Evolutionary conservation across 2,329 filamentous ascomycete species (phyloP), one percentile per base, ranked within the genome.

Genomic region (Aureobasidium uvarum): DNA sequence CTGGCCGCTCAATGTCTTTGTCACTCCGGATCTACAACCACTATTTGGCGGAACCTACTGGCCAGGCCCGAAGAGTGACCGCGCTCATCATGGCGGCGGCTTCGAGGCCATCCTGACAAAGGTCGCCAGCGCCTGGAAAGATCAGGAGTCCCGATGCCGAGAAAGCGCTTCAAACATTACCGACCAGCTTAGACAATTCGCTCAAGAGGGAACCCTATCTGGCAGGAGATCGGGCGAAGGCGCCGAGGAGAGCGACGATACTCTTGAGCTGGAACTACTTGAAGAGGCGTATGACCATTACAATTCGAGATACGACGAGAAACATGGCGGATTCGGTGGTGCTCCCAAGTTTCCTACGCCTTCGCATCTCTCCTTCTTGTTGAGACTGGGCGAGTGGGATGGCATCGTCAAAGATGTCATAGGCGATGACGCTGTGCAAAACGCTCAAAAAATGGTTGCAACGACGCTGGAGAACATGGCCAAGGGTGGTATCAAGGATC

Each of bases 31-130:
- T 70, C 84, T 98, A 31, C 89, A 96, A 73, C 95, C 95, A 0
- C 90, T 99, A 11, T 98, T 97, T 77, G 95, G 95, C 43, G 94
- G 94, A 28, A 97, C 94, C 10, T 98, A 97, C 77, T 98, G 92
- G 90, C 92, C 93, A 4, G 91, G 90, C 0, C 91, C 92, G 0
- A 88, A 86, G 56, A 85, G 86, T 5, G 81, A 76, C 67, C 79
- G 73, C 70, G 74, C 74, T 6, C 74, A 73, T 16, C 52, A 58
- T 77, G 85, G 88, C 5, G 89, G 91, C 48, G 88, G 91, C 48
- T 96, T 97, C 71, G 81, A 96, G 46, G 86, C 89, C 23, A 92
- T 98, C 39, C 76, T 97, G 59, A 83, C 89, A 71, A 97, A 96
- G 77, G 84, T 98, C 25, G 72, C 81, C 10, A 80, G 83, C 67